phyloP scores from a whole-genome alignment of 2,329 filamentous ascomycete genomes.

The Lachnellula subtilissima region DNA sequence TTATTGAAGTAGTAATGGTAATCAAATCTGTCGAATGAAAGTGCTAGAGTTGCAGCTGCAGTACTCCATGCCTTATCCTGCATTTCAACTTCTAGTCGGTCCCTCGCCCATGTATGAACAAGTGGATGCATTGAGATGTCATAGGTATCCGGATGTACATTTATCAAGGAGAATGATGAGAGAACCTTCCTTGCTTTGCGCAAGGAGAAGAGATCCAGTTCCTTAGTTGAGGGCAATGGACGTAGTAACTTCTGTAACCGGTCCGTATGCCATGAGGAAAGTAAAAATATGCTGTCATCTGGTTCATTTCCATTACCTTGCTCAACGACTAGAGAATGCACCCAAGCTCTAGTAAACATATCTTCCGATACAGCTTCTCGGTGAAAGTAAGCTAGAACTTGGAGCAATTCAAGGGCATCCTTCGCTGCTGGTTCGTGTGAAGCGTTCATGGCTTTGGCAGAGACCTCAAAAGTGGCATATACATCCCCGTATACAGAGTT shows the following conservation, averaged over 20 bases:
- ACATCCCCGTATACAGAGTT: constrained; percentile 13
- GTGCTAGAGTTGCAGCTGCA: too few relatives aligned
- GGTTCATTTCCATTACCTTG: not conserved
- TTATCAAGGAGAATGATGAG: constrained; percentile 11
- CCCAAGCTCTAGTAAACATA: constrained; percentile 5
- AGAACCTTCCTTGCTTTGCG: constrained; percentile 3
- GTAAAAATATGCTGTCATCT: not conserved
- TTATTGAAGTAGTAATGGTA: too few relatives aligned
- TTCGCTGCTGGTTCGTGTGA: not conserved
- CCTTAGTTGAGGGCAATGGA: not conserved
- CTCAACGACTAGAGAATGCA: not conserved
- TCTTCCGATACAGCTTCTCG: constrained; percentile 4
- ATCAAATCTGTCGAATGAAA: too few relatives aligned
- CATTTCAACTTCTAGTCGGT: constrained; percentile 1
- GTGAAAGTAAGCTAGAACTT: constrained; percentile 7
- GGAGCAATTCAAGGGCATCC: constrained; percentile 11
- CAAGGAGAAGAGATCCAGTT: not conserved
- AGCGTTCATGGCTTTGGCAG: constrained; percentile 6
- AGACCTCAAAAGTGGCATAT: constrained; percentile 18
- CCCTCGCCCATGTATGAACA: constrained; percentile 12
- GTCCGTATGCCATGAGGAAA: too few relatives aligned
- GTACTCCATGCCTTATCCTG: too few relatives aligned
- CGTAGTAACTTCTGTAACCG: not conserved
- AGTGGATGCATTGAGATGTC: constrained; percentile 17
- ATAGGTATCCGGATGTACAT: not conserved